Base-by-base conservation (phyloP, 2,329 filamentous ascomycete genomes). In the Esteya vermicola region DNA sequence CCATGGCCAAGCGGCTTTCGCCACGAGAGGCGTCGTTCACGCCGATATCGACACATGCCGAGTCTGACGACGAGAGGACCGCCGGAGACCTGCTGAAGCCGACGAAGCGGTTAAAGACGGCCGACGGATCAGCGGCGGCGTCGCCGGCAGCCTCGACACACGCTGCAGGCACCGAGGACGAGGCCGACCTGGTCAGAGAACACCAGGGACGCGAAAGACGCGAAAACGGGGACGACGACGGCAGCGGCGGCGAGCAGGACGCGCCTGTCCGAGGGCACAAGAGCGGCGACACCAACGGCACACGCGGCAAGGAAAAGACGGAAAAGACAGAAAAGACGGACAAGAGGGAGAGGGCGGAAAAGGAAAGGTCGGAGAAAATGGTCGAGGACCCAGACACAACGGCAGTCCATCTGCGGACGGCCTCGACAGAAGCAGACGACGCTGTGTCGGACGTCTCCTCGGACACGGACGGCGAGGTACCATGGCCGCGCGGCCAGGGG, bases 391-490 rank as follows among this genome's bases (percentile, higher is more conserved):
- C 13, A 10, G 37, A 33, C 16, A 23, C 16, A 34, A 40, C 23
- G 14, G n/a, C n/a, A n/a, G n/a, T n/a, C n/a, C n/a, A n/a, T n/a
- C n/a, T n/a, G n/a, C n/a, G n/a, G n/a, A n/a, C n/a, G n/a, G n/a
- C n/a, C n/a, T n/a, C n/a, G n/a, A n/a, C n/a, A n/a, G n/a, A n/a
- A n/a, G n/a, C n/a, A n/a, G 61, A 75, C 33, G 70, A 73, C 44
- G 68, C 64, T 50, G 62, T 72, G 62, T 75, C 75, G 38, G 82
- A 86, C 40, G 79, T 96, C 44, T 94, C 86, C 8, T 85, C 84
- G 39, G 91, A 98, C 60, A 93, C 84, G 37, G 88, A 84, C 26
- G 85, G 85, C 57, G 86, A 85, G 42, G 75, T 88, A 36, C 83
- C 83, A 6, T 20, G 33, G 4, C n/a, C 14, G 16, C 23, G 25